Evolutionary conservation across 148 eudicot genomes (phyloP), one percentile per base, ranked within the genome.

Genomic region (Polygonum aviculare): DNA sequence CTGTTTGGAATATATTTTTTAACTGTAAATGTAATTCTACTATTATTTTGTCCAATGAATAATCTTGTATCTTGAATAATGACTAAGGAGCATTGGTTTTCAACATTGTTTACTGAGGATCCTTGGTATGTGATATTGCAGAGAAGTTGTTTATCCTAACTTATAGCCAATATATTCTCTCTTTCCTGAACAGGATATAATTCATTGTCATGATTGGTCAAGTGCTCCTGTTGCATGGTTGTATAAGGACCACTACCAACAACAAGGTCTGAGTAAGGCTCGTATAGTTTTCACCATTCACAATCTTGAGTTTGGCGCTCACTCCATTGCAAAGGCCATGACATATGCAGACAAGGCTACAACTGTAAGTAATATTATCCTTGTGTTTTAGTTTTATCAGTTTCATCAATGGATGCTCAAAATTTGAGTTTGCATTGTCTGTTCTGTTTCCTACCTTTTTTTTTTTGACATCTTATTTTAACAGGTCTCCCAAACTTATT

Each of bases 161-260:
- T 57, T 33, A 21, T 57, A 57, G 22, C 21, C 63, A 21, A 21
- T 57, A 11, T 57, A 57, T 7, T 6, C 12, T 19, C 22, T 35
- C n/a, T 33, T 12, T 65, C 16, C 41, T 65, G 40, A 1, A 76
- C 93, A 96, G 99, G 99, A 93, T 84, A 88, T 95, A 39, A 91
- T 96, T 75, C 99, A 96, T 84, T 93, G 98, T 79, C 99, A 96
- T 78, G 99, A 95, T 82, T 96, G 99, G 99, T 96, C 98, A 69
- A 96, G 94, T 87, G 99, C 99, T 89, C 98, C 99, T 54, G 99
- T 96, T 81, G 81, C 99, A 2, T 89, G 94, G 98, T 81, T 93
- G 82, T 96, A 87, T 79, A 93, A 91, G 82, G 98, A 93, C 69
- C 93, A 96, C 72, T 96, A 93, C 50, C 78, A 75, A 78, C 94